Evolutionary conservation across 495 filamentous ascomycete genomes (phyloP).

Genomic region (Penicillium odoratum): DNA sequence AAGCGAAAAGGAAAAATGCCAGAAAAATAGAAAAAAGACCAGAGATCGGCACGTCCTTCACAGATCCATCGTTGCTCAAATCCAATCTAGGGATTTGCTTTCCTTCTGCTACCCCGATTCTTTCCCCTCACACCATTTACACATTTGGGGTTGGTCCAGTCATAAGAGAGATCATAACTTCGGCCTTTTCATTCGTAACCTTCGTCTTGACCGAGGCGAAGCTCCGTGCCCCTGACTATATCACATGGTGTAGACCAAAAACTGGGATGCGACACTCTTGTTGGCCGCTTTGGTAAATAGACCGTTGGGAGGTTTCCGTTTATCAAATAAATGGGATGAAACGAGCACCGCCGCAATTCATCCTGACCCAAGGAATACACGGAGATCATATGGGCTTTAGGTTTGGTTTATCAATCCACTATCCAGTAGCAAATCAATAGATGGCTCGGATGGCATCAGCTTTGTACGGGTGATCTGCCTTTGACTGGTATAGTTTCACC

Average conservation of each 20-base stretch:
- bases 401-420: conserved; percentile 45
- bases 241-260: conserved; percentile 24
- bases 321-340: conserved; percentile 15
- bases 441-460: neutral
- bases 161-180: conserved; percentile 16
- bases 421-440: conserved; percentile 30
- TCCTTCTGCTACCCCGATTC: conserved; percentile 9
- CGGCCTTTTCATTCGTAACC: conserved; percentile 18
- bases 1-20: neutral
- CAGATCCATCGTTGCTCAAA: conserved; percentile 10
- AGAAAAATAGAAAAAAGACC: conserved; percentile 5
- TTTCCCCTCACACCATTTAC: neutral
- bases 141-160: conserved; percentile 14
- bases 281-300: conserved; percentile 23
- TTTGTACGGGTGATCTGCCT: conserved; percentile 27
- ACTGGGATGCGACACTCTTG: conserved; percentile 17
- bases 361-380: conserved; percentile 8
- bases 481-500: conserved; percentile 7
- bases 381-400: conserved; percentile 43
- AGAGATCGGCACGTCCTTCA: conserved; percentile 28
- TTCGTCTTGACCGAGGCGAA: conserved; percentile 10
- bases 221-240: conserved; percentile 18
- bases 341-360: conserved; percentile 27
- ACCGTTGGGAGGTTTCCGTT: conserved; percentile 17
- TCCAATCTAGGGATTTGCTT: conserved; percentile 9